Evolutionary conservation across 2,329 filamentous ascomycete species (phyloP), one percentile per base, ranked within the genome.

Genomic region (Herpotrichia juniperi): DNA sequence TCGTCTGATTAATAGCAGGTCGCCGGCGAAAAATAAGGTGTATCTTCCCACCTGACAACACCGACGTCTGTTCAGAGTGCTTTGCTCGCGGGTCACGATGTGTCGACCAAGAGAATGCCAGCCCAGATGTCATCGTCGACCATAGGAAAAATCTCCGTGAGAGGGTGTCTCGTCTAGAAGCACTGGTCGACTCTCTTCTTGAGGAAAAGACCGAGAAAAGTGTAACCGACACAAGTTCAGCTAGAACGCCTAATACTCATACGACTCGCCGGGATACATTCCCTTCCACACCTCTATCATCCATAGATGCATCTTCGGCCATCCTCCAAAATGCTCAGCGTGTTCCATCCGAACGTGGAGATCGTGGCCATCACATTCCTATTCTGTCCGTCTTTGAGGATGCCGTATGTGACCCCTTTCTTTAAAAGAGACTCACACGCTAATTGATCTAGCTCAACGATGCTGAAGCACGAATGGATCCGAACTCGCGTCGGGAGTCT

Each of bases 21-120:
- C 75, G 78, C 34, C 75, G 79, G 31, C 76, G 79, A 45, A 82
- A 81, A 65, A 78, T 81, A 24, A 73, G 75, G 46, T 82, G 80
- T 63, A 75, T 78, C 46, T 79, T 73, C 50, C 66, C 68, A 22
- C 53, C 67, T n/a, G 71, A 72, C 31, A 74, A 71, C 44, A 68
- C 71, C 11, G 63, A 71, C 21, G 63, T 72, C 46, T 81, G 78
- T 61, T 74, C 73, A 25, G 76, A 75, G 57, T 82, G 80, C 65
- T 73, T 72, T 44, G 65, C 75, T 28, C 76, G 79, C 47, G 75
- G 73, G 3, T 75, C 74, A 25, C 61, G 66, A 42, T 82, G 80
- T 64, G 69, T 77, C 32, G 69, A 79, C 45, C 80, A 82, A 55
- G 74, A 76, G 50, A 61, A 73, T 63, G 74, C 72, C 32, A 67